Base-by-base conservation (phyloP, 495 filamentous ascomycete species). In the Margaritispora aquatica region DNA sequence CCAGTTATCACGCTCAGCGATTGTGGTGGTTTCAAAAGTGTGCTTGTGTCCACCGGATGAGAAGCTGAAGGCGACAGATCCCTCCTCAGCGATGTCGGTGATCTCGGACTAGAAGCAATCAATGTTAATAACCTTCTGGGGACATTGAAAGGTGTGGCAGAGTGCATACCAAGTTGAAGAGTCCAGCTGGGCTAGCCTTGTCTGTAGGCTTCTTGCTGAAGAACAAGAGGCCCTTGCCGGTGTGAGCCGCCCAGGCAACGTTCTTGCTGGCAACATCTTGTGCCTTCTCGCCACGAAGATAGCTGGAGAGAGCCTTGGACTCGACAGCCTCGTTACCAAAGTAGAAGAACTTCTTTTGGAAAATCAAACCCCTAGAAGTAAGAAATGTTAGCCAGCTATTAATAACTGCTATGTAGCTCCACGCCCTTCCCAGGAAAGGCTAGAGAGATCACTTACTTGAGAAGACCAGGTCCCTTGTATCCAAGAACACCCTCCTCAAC, bases 191-290 rank as follows among this genome's bases (percentile, higher is more conserved):
- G 50, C 79, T 83, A 48, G 77, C 75, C 84, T 93, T 96, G 72
- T 92, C 84, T 17, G 27, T 58, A 55, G 85, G 82, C 66, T 88
- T 83, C 86, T 97, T 97, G 73, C 85, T 84, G 74, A 89, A 90
- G 80, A 94, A 96, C 31, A 97, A 77, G 7, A 98, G 86, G 73
- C 94, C 94, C 82, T 95, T 96, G 68, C 94, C 92, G 59, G 94
- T 97, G 76, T 95, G 84, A 61, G 80, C 85, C 56, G 92, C 90
- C 88, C 95, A 96, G 44, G 94, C 87, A 65, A 84, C 86, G 64
- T 84, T 88, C 53, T 88, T 83, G 75, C 93, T 86, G 62, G 88
- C 88, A 60, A 86, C 74, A 15, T 88, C 85, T 38, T 77, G 72
- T 1, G 44, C 48, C 48, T 86, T 75, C 87, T 97, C 95, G 81